Evolutionary conservation across 2,329 filamentous ascomycete species (phyloP), one percentile per base, ranked within the genome.

Genomic region (Paradendryphiella salina): DNA sequence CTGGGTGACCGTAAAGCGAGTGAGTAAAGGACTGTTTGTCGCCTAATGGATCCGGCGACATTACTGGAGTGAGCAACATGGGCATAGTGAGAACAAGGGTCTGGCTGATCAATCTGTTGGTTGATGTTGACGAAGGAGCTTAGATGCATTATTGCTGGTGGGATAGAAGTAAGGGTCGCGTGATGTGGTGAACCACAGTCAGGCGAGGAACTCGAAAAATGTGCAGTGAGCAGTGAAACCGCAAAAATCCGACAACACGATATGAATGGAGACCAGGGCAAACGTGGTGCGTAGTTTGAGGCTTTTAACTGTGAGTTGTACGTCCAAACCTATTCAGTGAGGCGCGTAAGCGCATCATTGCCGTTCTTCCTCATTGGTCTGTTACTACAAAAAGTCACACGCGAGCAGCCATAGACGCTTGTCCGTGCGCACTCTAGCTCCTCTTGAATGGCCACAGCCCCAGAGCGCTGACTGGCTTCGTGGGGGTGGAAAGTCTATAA

Each of bases 311-410:
- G 43, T 52, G 32, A 47, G 40, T 47, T 53, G 48, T 47, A 53
- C 53, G 13, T 41, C 32, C 43, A 40, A 43, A 32, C 40, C 41
- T 44, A 53, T 53, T 55, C 34, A 38, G 36, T 33, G 42, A 51
- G 45, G 53, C 54, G 44, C 50, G 41, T 43, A 52, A 42, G 46
- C 47, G 56, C 50, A 51, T 57, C 53, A 59, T 50, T 39, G 51
- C 42, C 37, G 38, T 33, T 13, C 21, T n/a, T 35, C 14, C 40
- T 53, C 23, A 61, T 61, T 59, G 58, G 58, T 20, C 18, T 32
- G 44, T 29, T 14, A 45, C 10, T 36, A 36, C 37, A n/a, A 23
- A 28, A 50, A 59, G 58, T 59, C 46, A 50, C 58, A 61, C 58
- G 55, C 58, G 48, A 57, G 54, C 51, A 52, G 46, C 45, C 50